phyloP scores from a whole-genome alignment of 495 filamentous ascomycete genomes.

The Beverwykella pulmonaria region DNA sequence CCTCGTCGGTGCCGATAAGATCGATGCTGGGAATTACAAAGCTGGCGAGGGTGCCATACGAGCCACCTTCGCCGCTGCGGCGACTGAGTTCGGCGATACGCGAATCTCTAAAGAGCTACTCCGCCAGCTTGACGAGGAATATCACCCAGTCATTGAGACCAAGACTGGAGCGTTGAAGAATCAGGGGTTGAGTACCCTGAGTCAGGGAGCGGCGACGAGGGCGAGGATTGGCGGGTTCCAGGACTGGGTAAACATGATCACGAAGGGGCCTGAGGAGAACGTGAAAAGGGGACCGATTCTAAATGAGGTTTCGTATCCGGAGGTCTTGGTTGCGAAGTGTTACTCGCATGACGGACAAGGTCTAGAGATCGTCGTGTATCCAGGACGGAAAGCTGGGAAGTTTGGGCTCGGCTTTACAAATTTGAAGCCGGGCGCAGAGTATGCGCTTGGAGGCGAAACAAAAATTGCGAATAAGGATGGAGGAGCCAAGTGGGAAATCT shows the following conservation, averaged over 20 bases:
- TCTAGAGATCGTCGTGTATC: conserved; percentile 23
- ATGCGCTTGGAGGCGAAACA: conserved; percentile 5
- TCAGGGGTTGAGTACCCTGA: not conserved
- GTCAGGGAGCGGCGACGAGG: not conserved
- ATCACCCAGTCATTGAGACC: conserved; percentile 4
- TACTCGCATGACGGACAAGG: conserved; percentile 16
- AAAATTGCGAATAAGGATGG: conserved; percentile 5
- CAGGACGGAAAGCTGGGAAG: conserved; percentile 1
- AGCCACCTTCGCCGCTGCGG: conserved; percentile 13
- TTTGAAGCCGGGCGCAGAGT: conserved; percentile 13
- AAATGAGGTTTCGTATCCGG: conserved; percentile 7
- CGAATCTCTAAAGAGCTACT: conserved; percentile 2
- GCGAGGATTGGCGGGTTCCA: not conserved
- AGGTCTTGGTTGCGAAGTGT: conserved; percentile 18
- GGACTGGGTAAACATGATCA: conserved; percentile 13
- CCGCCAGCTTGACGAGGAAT: conserved; percentile 10
- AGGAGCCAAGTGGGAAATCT: not conserved
- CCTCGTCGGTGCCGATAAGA: conserved; percentile 22
- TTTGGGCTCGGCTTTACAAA: conserved; percentile 22
- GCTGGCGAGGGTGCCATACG: conserved; percentile 15
- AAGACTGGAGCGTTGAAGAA: conserved; percentile 18
- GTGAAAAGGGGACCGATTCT: conserved; percentile 9
- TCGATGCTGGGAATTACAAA: conserved; percentile 25
- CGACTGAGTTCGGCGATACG: conserved; percentile 19
- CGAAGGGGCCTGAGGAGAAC: conserved; percentile 4